Evolutionary conservation across 1,139 yeast genomes (phyloP).

Genomic region (Lodderomyces oxycetoniae): DNA sequence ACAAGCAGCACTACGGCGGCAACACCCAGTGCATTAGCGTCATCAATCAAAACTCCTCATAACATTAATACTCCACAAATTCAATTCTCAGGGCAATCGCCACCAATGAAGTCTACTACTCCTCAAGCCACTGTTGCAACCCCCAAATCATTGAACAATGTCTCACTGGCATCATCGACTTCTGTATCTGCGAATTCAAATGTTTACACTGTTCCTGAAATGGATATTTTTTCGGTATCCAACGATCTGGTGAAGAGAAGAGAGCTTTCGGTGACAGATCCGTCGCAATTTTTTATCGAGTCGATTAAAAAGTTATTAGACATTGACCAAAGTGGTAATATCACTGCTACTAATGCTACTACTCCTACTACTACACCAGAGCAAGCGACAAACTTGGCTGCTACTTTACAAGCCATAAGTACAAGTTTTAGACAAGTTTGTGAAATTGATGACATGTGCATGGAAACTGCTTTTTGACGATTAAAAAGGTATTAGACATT

Average conservation of each 20-base stretch:
- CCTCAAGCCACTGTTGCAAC: slow-evolving; percentile 7
- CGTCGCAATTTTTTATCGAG: slow-evolving; percentile 48
- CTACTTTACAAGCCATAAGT: slow-evolving; percentile 29
- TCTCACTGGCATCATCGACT: slow-evolving; percentile 11
- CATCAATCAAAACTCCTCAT: slow-evolving; percentile 42
- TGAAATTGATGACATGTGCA: slow-evolving; percentile 22
- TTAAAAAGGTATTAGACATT: slow-evolving; percentile 26
- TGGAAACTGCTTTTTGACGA: slow-evolving; percentile 3
- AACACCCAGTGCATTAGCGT: slow-evolving; percentile 40
- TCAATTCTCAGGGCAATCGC: slow-evolving; percentile 34
- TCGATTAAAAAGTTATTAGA: slow-evolving; percentile 49
- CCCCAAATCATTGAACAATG: slow-evolving; percentile 8
- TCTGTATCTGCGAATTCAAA: slow-evolving; percentile 8
- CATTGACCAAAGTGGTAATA: slow-evolving; percentile 23
- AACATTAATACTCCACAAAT: slow-evolving; percentile 44
- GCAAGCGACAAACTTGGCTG: slow-evolving; percentile 39
- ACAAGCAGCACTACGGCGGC: slow-evolving; percentile 19
- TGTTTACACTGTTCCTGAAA: slow-evolving; percentile 19
- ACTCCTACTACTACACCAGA: slow-evolving; percentile 28
- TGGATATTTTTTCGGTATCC: slow-evolving; percentile 23
- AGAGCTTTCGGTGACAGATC: slow-evolving; percentile 43
- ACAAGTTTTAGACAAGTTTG: slow-evolving; percentile 47
- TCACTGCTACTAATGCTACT: slow-evolving; percentile 13
- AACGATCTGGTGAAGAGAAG: slow-evolving; percentile 43
- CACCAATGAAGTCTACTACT: slow-evolving; percentile 16